Evolutionary conservation across 345 rosid species (phyloP).

Genomic region (Lagerstroemia speciosa): DNA sequence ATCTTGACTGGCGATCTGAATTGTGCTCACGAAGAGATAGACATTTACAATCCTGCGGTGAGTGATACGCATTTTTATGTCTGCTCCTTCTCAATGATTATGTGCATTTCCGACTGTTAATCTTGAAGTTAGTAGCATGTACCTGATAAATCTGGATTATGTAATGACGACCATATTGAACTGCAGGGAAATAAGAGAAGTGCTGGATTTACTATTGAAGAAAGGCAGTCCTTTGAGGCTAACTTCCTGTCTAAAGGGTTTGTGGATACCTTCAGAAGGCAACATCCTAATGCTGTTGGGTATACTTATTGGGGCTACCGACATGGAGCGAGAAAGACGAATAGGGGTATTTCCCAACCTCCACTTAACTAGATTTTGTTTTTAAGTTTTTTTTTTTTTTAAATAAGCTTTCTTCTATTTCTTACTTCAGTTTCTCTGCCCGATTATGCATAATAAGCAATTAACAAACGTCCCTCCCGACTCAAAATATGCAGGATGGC

Average conservation of each 20-base stretch:
- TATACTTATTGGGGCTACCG: conserved; percentile 96
- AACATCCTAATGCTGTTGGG: conserved; percentile 76
- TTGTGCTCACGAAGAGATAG: conserved; percentile 95
- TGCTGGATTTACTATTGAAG: conserved; percentile 87
- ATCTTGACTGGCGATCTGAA: conserved; percentile 91
- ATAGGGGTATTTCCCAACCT: conserved; percentile 45
- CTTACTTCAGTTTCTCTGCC: neutral
- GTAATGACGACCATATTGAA: conserved; percentile 2
- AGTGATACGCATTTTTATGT: conserved; percentile 16
- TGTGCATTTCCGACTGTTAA: neutral
- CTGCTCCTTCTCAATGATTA: neutral
- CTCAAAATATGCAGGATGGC: conserved; percentile 61
- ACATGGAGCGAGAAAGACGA: conserved; percentile 69
- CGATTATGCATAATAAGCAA: neutral
- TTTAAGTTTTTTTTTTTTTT: neutral
- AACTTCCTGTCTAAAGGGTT: conserved; percentile 76
- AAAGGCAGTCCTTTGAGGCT: conserved; percentile 62
- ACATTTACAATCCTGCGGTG: conserved; percentile 76
- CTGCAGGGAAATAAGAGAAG: conserved; percentile 83
- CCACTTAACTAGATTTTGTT: neutral
- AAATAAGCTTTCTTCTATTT: too few species aligned
- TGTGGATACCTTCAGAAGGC: conserved; percentile 85
- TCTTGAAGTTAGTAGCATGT: neutral
- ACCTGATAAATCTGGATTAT: neutral
- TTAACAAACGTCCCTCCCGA: neutral